Base-by-base conservation (phyloP, 305 asterid genomes). In the Fraxinus nigra region DNA sequence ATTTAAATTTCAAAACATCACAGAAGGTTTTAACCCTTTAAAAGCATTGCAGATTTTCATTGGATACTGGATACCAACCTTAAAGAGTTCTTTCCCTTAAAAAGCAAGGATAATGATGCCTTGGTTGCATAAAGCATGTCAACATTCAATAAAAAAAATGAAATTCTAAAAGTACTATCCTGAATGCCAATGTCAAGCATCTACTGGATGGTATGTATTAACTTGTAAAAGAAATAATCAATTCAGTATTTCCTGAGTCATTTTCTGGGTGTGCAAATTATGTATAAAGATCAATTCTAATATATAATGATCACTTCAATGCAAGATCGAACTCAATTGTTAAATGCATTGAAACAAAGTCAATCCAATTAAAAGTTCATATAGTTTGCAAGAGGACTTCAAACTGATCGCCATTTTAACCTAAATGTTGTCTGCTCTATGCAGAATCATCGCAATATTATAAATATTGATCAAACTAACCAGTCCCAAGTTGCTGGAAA, bases 401-500 rank as follows among this genome's bases (percentile, higher is more conserved):
- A 24, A 35, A 78, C 4, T 30, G 72, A 78, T 70, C 82, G 67
- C 73, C 54, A 77, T 40, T 79, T 73, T 65, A 75, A 76, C 80
- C 24, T 83, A 81, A 40, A 77, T 30, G 59, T 79, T 67, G 13
- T 70, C 61, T 61, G 48, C 43, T 81, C 74, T 72, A 26, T 38
- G 72, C 34, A 81, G 77, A 83, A 63, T 28, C 22, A 80, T 48
- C 51, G 28, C 61, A 72, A 48, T 32, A 77, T 32, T 54, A 77
- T 34, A 82, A 30, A 79, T 30, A 56, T 59, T 67, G 37, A 54
- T 6, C 72, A 80, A 74, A 89, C 98, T 85, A 85, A 97, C 99
- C 98, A 79, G 98, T 95, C 86, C 98, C 98, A 87, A 97, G 98
- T 88, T 97, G 99, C 89, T 93, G 93, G 89, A 97, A 95, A 86